Base-by-base conservation (phyloP, 139 green algal species). In the Micractinium sp. region DNA sequence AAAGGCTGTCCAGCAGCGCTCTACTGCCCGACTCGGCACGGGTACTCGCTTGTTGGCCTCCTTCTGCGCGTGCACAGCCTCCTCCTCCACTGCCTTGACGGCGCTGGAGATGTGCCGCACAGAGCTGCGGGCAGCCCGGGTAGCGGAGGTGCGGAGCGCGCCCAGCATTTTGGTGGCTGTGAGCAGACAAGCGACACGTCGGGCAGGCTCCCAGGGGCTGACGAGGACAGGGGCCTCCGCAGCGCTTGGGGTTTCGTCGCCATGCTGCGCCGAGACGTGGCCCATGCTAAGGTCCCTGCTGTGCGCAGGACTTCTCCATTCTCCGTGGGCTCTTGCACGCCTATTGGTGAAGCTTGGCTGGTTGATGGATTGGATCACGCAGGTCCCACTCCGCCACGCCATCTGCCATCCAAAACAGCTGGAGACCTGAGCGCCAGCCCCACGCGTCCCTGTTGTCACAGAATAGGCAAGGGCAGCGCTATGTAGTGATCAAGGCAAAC, bases 11-110 rank as follows among this genome's bases (percentile, higher is more conserved):
- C 47, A 56, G 47, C 47, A 56, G 47, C 47, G 47, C 47, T 9
- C 47, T 9, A 56, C 47, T 56, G 47, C 47, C 47, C 47, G 47
- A 56, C 47, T 56, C 47, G 47, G 47, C 47, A 56, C 47, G 47
- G 47, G 47, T 25, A 14, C 82, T 87, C 63, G 78, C 82, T 87
- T 87, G 63, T 29, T 33, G 82, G 82, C 47, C 82, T 87, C 82
- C 82, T 87, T 78, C 22, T 35, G 35, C 38, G 82, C 82, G 63
- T 79, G 63, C 36, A 27, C 66, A 25, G 66, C 39, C 63, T 87
- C 82, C 63, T 87, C 63, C 35, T 71, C 63, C 7, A 87, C 63
- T 0, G 71, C 63, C 12, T 87, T 71, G 63, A 31, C 20, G 47
- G 47, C 35, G 25, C 25, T 77, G 35, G 81, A 33, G n/a, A 77